Percentiles rank a stretch among this genome's conserved stretches.
Evolutionary conservation across 2,329 filamentous ascomycete genomes (phyloP).

Genomic region (Aspergillus arachidicola): DNA sequence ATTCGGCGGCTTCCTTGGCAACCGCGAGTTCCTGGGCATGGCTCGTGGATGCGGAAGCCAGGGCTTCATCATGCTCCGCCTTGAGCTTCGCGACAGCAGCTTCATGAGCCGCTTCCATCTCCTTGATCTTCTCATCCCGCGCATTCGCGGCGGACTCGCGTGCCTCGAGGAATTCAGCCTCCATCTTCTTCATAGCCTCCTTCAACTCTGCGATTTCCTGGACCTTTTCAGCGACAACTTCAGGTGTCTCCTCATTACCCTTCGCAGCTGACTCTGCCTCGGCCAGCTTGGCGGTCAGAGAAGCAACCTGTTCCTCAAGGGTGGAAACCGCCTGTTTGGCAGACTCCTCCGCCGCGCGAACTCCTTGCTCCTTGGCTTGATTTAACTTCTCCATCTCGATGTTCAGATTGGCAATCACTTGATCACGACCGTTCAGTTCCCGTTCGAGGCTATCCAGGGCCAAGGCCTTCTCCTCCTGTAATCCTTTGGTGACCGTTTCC

Average conservation of each 20-base stretch:
- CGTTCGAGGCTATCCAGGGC: slow-evolving; percentile 33
- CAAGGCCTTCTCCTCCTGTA: slow-evolving; percentile 35
- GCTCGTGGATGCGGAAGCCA: slow-evolving; percentile 28
- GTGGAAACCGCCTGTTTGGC: slow-evolving; percentile 29
- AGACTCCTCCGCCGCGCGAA: slow-evolving; percentile 37
- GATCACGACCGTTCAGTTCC: slow-evolving; percentile 39
- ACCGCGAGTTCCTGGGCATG: slow-evolving; percentile 39
- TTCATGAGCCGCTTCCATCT: slow-evolving; percentile 33
- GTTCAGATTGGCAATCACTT: slow-evolving; percentile 43
- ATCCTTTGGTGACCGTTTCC: slow-evolving; percentile 29
- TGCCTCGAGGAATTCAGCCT: slow-evolving; percentile 36
- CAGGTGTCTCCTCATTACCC: slow-evolving; percentile 26
- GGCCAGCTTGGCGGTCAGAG: slow-evolving; percentile 39
- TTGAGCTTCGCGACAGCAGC: slow-evolving; percentile 28
- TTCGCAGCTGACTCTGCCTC: slow-evolving; percentile 33
- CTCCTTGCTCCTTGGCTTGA: slow-evolving; percentile 39
- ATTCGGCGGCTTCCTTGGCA: slow-evolving; percentile 36
- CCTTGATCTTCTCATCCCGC: slow-evolving; percentile 28
- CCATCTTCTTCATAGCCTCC: slow-evolving; percentile 34
- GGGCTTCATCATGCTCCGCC: slow-evolving; percentile 20
- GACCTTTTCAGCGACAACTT: slow-evolving; percentile 39
- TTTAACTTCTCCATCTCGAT: slow-evolving; percentile 40
- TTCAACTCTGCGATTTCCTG: slow-evolving; percentile 38
- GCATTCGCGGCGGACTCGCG: slow-evolving; percentile 25
- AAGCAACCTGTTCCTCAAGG: slow-evolving; percentile 39